phyloP scores from a whole-genome alignment of 352 stramenopile genomes.

The Phytophthora meadii region DNA sequence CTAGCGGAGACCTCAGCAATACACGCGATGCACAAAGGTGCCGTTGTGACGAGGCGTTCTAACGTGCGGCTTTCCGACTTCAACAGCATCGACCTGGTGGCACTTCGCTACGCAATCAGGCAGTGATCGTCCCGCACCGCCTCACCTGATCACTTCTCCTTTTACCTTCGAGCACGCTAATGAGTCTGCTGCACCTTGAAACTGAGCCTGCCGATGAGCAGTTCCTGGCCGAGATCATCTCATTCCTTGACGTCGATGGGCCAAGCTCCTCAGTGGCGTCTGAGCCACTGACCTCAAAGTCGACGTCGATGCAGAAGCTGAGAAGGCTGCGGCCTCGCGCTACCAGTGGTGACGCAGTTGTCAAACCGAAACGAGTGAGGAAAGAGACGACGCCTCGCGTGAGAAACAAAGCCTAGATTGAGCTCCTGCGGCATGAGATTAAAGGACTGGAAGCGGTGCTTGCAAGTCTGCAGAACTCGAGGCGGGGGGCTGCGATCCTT shows the following conservation, averaged over 20 bases:
- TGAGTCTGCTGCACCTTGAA: slow-evolving; percentile 12
- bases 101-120: too few species aligned
- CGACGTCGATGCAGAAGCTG: slow-evolving; percentile 2
- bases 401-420: slow-evolving; percentile 38
- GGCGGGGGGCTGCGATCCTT: background rate
- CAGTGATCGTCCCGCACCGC: too few species aligned
- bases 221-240: slow-evolving; percentile 29
- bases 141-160: slow-evolving; percentile 16
- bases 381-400: slow-evolving; percentile 18
- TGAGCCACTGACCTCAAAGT: background rate
- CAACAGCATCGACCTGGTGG: slow-evolving; percentile 3
- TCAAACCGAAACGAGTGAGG: slow-evolving; percentile 8
- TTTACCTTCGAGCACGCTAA: slow-evolving; percentile 6
- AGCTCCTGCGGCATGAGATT: slow-evolving; percentile 27
- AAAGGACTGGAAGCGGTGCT: slow-evolving; percentile 25
- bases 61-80: slow-evolving; percentile 10
- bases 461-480: slow-evolving; percentile 21
- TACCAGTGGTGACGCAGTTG: background rate
- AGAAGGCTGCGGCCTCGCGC: slow-evolving; percentile 12
- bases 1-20: background rate
- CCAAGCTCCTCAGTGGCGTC: background rate
- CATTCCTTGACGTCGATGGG: slow-evolving; percentile 22
- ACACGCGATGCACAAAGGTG: background rate
- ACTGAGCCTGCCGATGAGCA: slow-evolving; percentile 11
- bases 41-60: slow-evolving; percentile 7